Evolutionary conservation across 805 yeast genomes (phyloP).

Genomic region (Saturnispora gosingensis): DNA sequence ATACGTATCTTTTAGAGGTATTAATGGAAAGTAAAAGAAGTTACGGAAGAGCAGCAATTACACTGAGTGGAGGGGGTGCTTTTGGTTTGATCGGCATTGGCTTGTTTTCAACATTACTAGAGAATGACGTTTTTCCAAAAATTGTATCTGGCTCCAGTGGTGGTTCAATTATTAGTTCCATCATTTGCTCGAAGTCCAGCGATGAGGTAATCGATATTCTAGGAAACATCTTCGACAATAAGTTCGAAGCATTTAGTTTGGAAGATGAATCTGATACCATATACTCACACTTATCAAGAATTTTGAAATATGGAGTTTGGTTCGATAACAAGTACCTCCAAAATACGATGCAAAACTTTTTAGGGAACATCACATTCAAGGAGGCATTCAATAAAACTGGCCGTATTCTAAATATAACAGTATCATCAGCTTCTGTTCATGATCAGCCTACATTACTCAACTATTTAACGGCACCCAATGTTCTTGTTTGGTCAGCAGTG

Average conservation of each 20-base stretch:
- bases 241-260: constrained; percentile 42
- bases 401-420: constrained; percentile 85
- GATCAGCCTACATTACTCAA: constrained; percentile 84
- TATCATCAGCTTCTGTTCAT: constrained; percentile 81
- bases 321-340: constrained; percentile 68
- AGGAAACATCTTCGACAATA: constrained; percentile 48
- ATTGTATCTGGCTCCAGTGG: constrained; percentile 93
- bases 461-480: constrained; percentile 73
- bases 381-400: constrained; percentile 95
- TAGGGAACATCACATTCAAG: constrained; percentile 86
- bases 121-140: constrained; percentile 68
- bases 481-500: constrained; percentile 78
- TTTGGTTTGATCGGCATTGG: constrained; percentile 93
- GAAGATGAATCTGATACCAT: constrained; percentile 43
- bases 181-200: constrained; percentile 70
- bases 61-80: constrained; percentile 94
- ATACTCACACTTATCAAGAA: constrained; percentile 43
- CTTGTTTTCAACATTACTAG: constrained; percentile 70
- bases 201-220: constrained; percentile 57
- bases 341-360: constrained; percentile 62
- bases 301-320: constrained; percentile 83
- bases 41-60: constrained; percentile 88
- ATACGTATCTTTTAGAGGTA: constrained; percentile 62
- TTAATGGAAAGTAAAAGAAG: constrained; percentile 81
- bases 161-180: constrained; percentile 89